Evolutionary conservation across 2,329 filamentous ascomycete species (phyloP).

Genomic region (Penicillium janthinellum): DNA sequence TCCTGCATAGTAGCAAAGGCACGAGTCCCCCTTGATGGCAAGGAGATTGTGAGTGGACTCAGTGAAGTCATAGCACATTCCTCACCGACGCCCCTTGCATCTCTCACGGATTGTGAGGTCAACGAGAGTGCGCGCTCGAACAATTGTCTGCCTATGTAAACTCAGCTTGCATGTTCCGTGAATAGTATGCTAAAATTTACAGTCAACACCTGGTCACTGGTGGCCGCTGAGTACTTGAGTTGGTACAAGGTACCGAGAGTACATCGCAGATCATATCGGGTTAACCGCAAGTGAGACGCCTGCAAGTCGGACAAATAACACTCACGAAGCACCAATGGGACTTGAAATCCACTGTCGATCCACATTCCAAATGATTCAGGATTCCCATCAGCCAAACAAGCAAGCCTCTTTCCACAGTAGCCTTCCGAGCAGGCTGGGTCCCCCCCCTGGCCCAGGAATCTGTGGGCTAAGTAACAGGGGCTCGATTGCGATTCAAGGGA

Average conservation of each 20-base stretch:
- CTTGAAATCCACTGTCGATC: not conserved
- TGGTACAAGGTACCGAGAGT: too few relatives aligned
- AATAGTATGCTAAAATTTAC: not conserved
- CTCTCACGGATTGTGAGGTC: not conserved
- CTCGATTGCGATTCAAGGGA: not conserved
- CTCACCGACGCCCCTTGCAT: conserved; percentile 6
- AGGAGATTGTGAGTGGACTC: not conserved
- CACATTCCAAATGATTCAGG: conserved; percentile 12
- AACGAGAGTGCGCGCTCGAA: not conserved
- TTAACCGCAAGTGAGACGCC: not conserved
- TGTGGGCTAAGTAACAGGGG: not conserved
- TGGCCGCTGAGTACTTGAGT: too few relatives aligned
- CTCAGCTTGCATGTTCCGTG: not conserved
- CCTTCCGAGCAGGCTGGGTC: conserved; percentile 5
- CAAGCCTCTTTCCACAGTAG: not conserved
- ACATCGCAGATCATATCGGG: not conserved
- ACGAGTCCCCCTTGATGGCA: not conserved
- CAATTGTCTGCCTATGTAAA: not conserved
- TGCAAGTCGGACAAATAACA: conserved; percentile 3
- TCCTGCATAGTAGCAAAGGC: not conserved
- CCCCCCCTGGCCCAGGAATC: conserved; percentile 9
- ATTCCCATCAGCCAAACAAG: not conserved
- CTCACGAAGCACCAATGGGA: not conserved
- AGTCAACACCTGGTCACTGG: not conserved
- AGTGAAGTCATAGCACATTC: not conserved